Evolutionary conservation across 495 filamentous ascomycete genomes (phyloP).

Genomic region (Penicillium simplicissimum): DNA sequence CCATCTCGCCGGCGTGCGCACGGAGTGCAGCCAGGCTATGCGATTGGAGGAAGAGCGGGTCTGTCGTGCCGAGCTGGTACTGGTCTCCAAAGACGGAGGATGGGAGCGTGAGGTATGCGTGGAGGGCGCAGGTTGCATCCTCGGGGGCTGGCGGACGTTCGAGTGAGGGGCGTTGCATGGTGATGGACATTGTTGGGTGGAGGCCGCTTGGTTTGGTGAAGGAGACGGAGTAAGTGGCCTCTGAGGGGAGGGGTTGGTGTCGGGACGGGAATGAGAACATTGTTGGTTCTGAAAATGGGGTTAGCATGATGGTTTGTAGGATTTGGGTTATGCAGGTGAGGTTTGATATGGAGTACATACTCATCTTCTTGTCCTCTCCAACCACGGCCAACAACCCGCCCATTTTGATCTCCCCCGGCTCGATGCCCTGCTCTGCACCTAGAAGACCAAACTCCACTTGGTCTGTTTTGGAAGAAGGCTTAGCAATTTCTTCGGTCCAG

Average conservation of each 20-base stretch:
- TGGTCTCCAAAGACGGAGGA: slow-evolving; percentile 80
- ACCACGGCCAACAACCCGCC: slow-evolving; percentile 79
- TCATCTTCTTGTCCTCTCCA: slow-evolving; percentile 67
- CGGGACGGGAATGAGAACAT: slow-evolving; percentile 90
- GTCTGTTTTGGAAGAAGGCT: slow-evolving; percentile 35
- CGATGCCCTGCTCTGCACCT: slow-evolving; percentile 60
- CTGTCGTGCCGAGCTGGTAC: slow-evolving; percentile 70
- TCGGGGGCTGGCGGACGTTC: slow-evolving; percentile 35
- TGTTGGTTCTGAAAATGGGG: slow-evolving; percentile 52
- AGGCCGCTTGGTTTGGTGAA: slow-evolving; percentile 77
- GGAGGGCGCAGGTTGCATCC: slow-evolving; percentile 62
- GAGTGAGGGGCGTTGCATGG: slow-evolving; percentile 37
- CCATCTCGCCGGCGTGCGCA: slow-evolving; percentile 74
- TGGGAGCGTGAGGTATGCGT: slow-evolving; percentile 88
- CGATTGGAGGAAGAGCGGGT: slow-evolving; percentile 69
- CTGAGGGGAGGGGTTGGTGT: slow-evolving; percentile 62
- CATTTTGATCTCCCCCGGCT: slow-evolving; percentile 71
- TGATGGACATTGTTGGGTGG: slow-evolving; percentile 77
- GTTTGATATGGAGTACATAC: slow-evolving; percentile 44
- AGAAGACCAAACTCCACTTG: slow-evolving; percentile 84
- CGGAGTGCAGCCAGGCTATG: slow-evolving; percentile 72
- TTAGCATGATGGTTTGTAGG: slow-evolving; percentile 3
- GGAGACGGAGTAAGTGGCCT: slow-evolving; percentile 44
- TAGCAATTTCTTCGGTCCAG: slow-evolving; percentile 53
- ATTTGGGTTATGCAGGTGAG: no score